Evolutionary conservation across 2,329 filamentous ascomycete genomes (phyloP), one percentile per base, ranked within the genome.

Genomic region (Trematosphaeria pertusa): DNA sequence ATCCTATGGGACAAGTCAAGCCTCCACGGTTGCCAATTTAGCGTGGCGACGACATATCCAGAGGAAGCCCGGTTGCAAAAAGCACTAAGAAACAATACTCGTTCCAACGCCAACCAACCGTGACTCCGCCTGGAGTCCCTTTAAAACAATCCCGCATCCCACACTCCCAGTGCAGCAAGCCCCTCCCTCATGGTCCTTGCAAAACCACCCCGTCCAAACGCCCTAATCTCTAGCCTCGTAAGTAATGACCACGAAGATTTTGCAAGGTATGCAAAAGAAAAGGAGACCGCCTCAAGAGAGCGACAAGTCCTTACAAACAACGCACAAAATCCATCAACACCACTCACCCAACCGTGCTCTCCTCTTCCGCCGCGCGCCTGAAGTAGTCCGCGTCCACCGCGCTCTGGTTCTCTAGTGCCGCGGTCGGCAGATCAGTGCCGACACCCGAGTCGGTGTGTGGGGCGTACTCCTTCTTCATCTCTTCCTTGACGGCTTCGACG

Each of bases 371-470:
- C 2, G 59, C 61, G 2, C 69, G 50, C 8, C 70, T 56, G 55
- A 71, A 73, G 46, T 70, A 72, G 45, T 72, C 70, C 15, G 65
- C 66, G 40, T 68, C 62, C 0, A 48, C 56, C 18, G 61, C 54
- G 18, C 60, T 54, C 15, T 57, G 50, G 7, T 54, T 49, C 1
- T 48, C 58, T 19, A 68, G 42, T 1, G 49, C 60, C 10, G 65
- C 67, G 11, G 69, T 73, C 5, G 69, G 61, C 5, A 72, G 18
- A 49, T 74, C 72, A 1, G 65, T 67, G 12, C 71, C 72, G 18
- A 74, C 56, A 11, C 67, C 72, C 5, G 69, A 72, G 43, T 74
- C 72, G 34, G 58, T 64, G 4, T 63, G 66, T 11, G 42, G 39
- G 3, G 58, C 46, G 24, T 61, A 59, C 17, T 60, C 52, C 12